Evolutionary conservation across 2,329 filamentous ascomycete genomes (phyloP).

Genomic region (Penicillium sp.): DNA sequence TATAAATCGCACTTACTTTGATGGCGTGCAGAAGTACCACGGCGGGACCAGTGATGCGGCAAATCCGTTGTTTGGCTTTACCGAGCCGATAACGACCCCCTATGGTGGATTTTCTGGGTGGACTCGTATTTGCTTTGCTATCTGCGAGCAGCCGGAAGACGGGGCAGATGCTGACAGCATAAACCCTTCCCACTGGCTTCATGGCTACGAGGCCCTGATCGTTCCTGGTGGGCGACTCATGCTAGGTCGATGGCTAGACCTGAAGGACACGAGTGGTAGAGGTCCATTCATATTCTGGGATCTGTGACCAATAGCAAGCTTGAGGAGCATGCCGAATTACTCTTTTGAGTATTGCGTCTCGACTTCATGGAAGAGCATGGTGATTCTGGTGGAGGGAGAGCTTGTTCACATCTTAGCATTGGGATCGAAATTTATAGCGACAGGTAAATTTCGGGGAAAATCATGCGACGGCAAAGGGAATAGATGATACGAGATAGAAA

Average conservation of each 20-base stretch:
- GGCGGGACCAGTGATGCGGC: constrained; percentile 4
- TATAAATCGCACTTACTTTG: constrained; percentile 23
- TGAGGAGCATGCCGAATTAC: background rate
- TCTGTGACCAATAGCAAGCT: constrained; percentile 7
- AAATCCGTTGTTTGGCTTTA: constrained; percentile 35
- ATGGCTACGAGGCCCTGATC: constrained; percentile 50
- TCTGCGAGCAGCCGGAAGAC: constrained; percentile 24
- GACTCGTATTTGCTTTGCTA: constrained; percentile 38
- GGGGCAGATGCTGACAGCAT: constrained; percentile 9
- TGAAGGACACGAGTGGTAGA: constrained; percentile 19
- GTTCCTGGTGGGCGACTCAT: constrained; percentile 49
- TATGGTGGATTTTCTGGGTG: constrained; percentile 37
- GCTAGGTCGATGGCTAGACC: constrained; percentile 48
- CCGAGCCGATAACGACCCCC: constrained; percentile 27
- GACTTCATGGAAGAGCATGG: no score
- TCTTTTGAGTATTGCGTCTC: no score
- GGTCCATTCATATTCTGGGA: constrained; percentile 38
- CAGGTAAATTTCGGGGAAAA: constrained; percentile 6
- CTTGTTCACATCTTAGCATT: background rate
- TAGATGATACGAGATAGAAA: constrained; percentile 14
- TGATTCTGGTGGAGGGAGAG: no score
- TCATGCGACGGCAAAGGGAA: constrained; percentile 21
- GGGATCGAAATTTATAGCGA: constrained; percentile 4
- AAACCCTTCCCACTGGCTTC: constrained; percentile 33
- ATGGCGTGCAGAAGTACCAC: constrained; percentile 23